These are phyloP conservation scores for Populus davidiana DNA, from an alignment of 345 rosid species.

Conservation along the genomic window DNA sequence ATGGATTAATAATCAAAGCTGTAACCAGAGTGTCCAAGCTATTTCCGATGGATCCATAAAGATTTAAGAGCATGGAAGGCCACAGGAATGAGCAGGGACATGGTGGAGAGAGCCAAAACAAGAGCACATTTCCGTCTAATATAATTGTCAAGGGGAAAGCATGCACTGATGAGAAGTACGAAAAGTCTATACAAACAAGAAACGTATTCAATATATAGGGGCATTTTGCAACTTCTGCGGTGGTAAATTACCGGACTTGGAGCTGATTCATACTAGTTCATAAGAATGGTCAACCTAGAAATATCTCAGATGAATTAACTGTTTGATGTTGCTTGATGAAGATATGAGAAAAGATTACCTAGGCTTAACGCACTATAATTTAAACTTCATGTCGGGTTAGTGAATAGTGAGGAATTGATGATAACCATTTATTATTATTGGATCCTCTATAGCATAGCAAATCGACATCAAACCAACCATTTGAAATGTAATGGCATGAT, in stretches of 20 bases:
- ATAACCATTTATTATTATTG: too few species aligned
- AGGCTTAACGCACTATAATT: too few species aligned
- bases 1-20: too few species aligned
- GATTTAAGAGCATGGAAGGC: conserved; percentile 60
- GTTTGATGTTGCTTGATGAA: too few species aligned
- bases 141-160: conserved; percentile 50
- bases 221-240: conserved; percentile 69
- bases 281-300: too few species aligned
- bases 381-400: too few species aligned
- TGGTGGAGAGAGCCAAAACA: conserved; percentile 44
- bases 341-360: too few species aligned
- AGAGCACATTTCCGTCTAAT: conserved; percentile 61
- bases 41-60: conserved; percentile 78
- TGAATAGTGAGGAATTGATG: too few species aligned
- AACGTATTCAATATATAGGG: conserved; percentile 59
- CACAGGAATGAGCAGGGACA: conserved; percentile 55
- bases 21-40: conserved; percentile 7
- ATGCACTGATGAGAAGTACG: conserved; percentile 48
- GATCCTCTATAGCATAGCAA: too few species aligned
- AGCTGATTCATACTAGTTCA: conserved; percentile 30
- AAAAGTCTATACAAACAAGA: conserved; percentile 44
- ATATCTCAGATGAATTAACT: too few species aligned
- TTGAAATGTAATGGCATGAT: too few species aligned
- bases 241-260: conserved; percentile 80
- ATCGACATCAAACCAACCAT: too few species aligned